phyloP scores from a whole-genome alignment of 1,284 basidiomycete genomes.

The Tilletia walkeri region DNA sequence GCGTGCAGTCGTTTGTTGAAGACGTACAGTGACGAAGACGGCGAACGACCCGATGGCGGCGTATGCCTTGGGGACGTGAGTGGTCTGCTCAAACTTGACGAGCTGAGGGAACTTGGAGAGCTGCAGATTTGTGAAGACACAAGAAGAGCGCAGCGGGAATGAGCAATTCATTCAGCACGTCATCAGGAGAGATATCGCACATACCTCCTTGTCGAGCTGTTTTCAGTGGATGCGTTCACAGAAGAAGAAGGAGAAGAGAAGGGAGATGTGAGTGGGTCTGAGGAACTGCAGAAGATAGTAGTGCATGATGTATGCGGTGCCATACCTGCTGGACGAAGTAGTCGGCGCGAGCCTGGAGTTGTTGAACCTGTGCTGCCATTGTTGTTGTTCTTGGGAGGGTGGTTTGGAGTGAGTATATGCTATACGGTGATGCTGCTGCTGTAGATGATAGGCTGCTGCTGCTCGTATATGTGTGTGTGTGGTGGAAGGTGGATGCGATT shows the following conservation, averaged over 20 bases:
- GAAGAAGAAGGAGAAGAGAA: conserved; percentile 8
- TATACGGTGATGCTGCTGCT: not conserved
- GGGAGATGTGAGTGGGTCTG: not conserved
- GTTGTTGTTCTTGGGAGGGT: conserved; percentile 16
- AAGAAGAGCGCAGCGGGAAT: not conserved
- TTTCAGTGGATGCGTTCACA: conserved; percentile 28
- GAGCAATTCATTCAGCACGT: not conserved
- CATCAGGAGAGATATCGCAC: conserved; percentile 37
- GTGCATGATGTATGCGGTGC: conserved; percentile 13
- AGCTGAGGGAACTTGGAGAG: conserved; percentile 79
- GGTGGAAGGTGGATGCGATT: not conserved
- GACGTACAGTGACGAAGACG: conserved; percentile 58
- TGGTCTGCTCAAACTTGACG: conserved; percentile 74
- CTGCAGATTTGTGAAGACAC: conserved; percentile 55
- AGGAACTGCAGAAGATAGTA: not conserved
- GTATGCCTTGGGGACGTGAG: conserved; percentile 89
- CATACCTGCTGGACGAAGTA: conserved; percentile 54
- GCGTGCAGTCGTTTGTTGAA: not conserved
- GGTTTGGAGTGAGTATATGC: not conserved
- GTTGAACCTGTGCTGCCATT: conserved; percentile 49
- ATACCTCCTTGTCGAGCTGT: conserved; percentile 91
- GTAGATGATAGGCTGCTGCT: not conserved
- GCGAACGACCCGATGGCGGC: conserved; percentile 72
- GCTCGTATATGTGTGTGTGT: not conserved
- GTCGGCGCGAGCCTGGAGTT: conserved; percentile 52